Conservation (phyloP, 441 rosid genomes). For the Pelargonium fulgidum region DNA sequence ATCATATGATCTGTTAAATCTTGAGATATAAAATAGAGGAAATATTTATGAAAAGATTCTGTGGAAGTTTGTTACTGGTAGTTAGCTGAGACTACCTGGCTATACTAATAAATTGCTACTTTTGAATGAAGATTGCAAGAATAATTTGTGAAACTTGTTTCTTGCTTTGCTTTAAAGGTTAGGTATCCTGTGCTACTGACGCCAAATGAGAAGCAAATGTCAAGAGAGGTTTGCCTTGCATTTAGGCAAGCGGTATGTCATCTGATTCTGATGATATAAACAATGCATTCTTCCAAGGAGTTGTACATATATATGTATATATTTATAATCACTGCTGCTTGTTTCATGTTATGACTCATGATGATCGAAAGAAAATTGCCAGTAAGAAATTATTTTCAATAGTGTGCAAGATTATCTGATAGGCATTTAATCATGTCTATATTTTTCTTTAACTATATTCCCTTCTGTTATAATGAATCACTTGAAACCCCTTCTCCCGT, state of each 20-base stretch:
- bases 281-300: no score
- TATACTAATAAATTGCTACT: conserved; percentile 1
- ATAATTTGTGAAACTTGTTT: conserved; percentile 11
- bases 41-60: background rate
- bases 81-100: conserved; percentile 6
- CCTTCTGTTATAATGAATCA: background rate
- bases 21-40: background rate
- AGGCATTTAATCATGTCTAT: background rate
- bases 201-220: conserved; percentile 97
- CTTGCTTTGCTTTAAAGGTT: conserved; percentile 47
- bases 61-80: background rate
- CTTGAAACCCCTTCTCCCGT: no score
- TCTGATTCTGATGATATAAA: conserved; percentile 8
- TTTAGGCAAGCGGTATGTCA: conserved; percentile 86
- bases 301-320: no score
- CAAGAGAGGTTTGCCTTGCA: conserved; percentile 96
- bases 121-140: background rate
- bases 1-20: background rate
- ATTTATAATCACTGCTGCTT: no score
- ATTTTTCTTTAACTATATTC: background rate
- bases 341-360: background rate
- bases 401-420: background rate
- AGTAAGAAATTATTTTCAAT: background rate
- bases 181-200: conserved; percentile 98
- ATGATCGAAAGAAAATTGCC: background rate